Evolutionary conservation across 257 asterid species (phyloP), one percentile per base, ranked within the genome.

Genomic region (Galeopsis tetrahit): DNA sequence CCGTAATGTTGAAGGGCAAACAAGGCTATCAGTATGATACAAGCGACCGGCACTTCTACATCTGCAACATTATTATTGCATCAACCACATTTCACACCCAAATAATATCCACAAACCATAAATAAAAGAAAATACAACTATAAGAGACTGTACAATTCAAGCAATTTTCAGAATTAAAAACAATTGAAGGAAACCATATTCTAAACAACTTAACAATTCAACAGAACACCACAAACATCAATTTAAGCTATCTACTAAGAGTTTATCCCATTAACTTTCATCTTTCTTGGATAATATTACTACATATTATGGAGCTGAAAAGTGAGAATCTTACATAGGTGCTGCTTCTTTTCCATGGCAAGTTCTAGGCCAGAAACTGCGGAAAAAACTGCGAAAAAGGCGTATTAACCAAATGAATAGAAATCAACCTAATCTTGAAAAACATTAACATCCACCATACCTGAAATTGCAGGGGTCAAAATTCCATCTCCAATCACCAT

Each of bases 401-500:
- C 73, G 46, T 66, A 33, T n/a, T 11, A 71, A 66, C 38, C 69
- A 5, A 14, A 49, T 7, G 62, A 32, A 57, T 56, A 67, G 10
- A 5, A 68, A 62, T 63, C 0, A 7, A 35, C 62, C 36, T 6
- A 11, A 60, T 11, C 43, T 10, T 11, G 42, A 11, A n/a, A 35
- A 57, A 5, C 71, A 10, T 60, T 2, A 9, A 36, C 48, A 32
- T 10, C 11, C 21, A 53, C 11, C 21, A 53, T 69, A 92, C 96
- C 98, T 8, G 98, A 92, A 61, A 92, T 77, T 0, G 98, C 87
- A 2, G 98, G 98, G 5, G 89, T 81, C 60, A 92, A 83, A 69
- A 92, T 83, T 58, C 98, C 98, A 78, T 89, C 98, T 14, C 96
- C 98, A 58, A 92, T 92, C 70, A 89, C 96, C 98, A 92, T 92